These are phyloP conservation scores for Coniophora puteana DNA, from an alignment of 1,284 basidiomycete genomes.

Conservation along the genomic window DNA sequence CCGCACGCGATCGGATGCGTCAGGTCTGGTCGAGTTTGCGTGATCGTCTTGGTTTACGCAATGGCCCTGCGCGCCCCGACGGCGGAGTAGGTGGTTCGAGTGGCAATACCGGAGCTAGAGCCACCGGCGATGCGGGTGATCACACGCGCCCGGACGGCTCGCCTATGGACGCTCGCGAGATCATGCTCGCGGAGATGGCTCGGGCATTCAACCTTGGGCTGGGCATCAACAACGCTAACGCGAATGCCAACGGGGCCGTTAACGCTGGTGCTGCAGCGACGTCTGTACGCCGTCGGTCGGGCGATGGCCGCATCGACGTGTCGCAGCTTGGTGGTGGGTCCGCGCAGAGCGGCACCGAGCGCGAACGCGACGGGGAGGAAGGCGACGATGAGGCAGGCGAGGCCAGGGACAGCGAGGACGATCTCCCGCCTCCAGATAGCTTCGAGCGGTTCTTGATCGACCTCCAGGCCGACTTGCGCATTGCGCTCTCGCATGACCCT, in stretches of 20 bases:
- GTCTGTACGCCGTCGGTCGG: too few species aligned
- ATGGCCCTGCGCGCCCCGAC: slow-evolving; percentile 4
- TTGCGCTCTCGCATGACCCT: slow-evolving; percentile 43
- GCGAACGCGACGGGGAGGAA: slow-evolving; percentile 3
- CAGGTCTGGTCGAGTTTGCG: slow-evolving; percentile 63
- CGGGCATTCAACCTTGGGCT: slow-evolving; percentile 71
- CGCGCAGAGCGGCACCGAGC: slow-evolving; percentile 15
- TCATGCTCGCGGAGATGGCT: slow-evolving; percentile 73
- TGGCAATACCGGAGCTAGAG: slow-evolving; percentile 12
- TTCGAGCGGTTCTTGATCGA: slow-evolving; percentile 76
- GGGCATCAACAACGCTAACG: slow-evolving; percentile 25
- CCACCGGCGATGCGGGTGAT: slow-evolving; percentile 9
- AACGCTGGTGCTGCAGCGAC: neutral
- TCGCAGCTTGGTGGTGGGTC: slow-evolving; percentile 2
- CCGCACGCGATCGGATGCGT: slow-evolving; percentile 49
- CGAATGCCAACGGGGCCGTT: slow-evolving; percentile 1
- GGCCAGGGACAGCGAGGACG: slow-evolving; percentile 10
- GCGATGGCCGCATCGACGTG: too few species aligned
- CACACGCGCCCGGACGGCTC: slow-evolving; percentile 19
- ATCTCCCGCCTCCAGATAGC: slow-evolving; percentile 58
- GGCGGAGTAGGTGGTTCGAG: slow-evolving; percentile 15
- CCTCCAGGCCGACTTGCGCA: slow-evolving; percentile 63
- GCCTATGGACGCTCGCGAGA: slow-evolving; percentile 49
- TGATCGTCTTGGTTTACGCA: slow-evolving; percentile 54
- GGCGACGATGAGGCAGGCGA: slow-evolving; percentile 7